Percentiles rank a stretch among this genome's conserved stretches.
Evolutionary conservation across 345 rosid species (phyloP).

Genomic region (Euphorbia peplus): DNA sequence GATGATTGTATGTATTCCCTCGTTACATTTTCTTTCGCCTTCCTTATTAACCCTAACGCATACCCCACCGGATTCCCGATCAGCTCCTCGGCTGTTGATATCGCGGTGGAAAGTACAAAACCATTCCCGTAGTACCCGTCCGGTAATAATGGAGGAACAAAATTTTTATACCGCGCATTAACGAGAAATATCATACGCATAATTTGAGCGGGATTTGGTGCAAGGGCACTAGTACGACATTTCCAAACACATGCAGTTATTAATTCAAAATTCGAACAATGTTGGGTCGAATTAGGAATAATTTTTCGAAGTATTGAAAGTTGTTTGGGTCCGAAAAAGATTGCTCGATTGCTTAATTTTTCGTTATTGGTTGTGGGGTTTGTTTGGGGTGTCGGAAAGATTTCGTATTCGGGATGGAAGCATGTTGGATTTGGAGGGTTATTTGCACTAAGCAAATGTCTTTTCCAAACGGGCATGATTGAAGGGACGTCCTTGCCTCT

Average conservation of each 20-base stretch:
- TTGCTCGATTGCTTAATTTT: constrained; percentile 5
- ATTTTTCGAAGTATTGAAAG: constrained; percentile 3
- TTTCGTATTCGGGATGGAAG: constrained; percentile 17
- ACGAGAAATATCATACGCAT: constrained; percentile 13
- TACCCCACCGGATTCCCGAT: constrained; percentile 25
- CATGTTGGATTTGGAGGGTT: constrained; percentile 19
- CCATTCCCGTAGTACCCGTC: constrained; percentile 48
- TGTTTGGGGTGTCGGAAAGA: not conserved
- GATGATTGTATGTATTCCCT: constrained; percentile 23
- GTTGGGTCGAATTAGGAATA: not conserved
- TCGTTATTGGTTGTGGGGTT: constrained; percentile 6
- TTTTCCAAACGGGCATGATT: constrained; percentile 20
- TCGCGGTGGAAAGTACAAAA: constrained; percentile 22
- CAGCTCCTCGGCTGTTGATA: constrained; percentile 24
- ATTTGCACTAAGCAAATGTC: constrained; percentile 13
- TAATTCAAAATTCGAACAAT: constrained; percentile 22
- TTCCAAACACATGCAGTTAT: constrained; percentile 30
- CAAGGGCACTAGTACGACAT: constrained; percentile 21
- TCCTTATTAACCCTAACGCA: constrained; percentile 30
- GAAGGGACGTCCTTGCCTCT: constrained; percentile 10
- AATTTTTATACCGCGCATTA: not conserved
- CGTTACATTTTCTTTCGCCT: constrained; percentile 25
- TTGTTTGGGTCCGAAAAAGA: constrained; percentile 19
- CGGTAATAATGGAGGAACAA: not conserved
- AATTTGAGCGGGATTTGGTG: constrained; percentile 7